phyloP scores from a whole-genome alignment of 106 monocot species.

The Dendrobium catenatum region DNA sequence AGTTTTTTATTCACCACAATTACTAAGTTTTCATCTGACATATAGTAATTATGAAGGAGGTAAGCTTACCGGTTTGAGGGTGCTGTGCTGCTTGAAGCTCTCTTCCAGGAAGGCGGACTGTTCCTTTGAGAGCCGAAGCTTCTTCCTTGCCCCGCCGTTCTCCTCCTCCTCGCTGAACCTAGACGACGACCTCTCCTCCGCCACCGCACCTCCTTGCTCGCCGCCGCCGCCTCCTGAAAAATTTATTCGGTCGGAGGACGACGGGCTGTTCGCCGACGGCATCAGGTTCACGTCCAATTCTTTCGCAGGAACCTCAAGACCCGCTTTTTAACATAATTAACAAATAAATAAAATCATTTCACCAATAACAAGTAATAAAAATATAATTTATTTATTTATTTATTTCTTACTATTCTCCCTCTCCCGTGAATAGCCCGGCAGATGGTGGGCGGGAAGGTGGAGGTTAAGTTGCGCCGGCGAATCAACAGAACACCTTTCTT shows the following conservation, averaged over 20 bases:
- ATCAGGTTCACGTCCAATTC: not conserved
- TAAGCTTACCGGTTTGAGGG: slow-evolving; percentile 8
- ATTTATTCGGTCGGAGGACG: slow-evolving; percentile 38
- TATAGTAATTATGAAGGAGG: not conserved
- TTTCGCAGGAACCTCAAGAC: not conserved
- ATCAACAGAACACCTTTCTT: slow-evolving; percentile 3
- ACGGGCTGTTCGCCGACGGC: slow-evolving; percentile 40
- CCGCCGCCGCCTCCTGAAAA: slow-evolving; percentile 7
- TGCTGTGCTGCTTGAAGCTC: slow-evolving; percentile 8
- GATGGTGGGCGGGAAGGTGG: slow-evolving; percentile 7
- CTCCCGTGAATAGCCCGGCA: slow-evolving; percentile 7
- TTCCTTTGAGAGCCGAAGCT: slow-evolving; percentile 34
- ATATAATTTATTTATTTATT: not conserved
- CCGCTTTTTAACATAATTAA: not conserved
- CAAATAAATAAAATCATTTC: not conserved
- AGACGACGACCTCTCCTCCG: not conserved
- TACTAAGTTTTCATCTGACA: not conserved
- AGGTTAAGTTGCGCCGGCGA: slow-evolving; percentile 25
- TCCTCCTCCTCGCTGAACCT: slow-evolving; percentile 28
- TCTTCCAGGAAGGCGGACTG: slow-evolving; percentile 15
- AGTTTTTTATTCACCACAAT: not conserved
- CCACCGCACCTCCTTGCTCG: not conserved
- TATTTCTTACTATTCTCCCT: slow-evolving; percentile 5
- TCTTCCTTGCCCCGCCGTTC: slow-evolving; percentile 32
- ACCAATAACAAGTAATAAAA: not conserved